These are phyloP conservation scores for Lactarius tabidus DNA, from an alignment of 768 basidiomycete species.

Conservation along the genomic window DNA sequence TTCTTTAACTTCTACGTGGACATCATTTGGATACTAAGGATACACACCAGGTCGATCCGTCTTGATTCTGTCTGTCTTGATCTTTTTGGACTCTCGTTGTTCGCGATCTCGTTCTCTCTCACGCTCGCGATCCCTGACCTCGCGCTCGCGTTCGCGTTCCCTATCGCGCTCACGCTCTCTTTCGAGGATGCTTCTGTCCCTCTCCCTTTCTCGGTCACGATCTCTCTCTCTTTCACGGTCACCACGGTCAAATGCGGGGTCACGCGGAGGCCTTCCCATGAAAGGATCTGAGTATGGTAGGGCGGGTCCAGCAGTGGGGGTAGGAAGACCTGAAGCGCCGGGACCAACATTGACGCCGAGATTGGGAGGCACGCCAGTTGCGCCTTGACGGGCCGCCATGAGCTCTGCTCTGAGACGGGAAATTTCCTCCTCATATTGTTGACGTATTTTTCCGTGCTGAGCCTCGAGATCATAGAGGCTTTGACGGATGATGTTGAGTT, in stretches of 20 bases:
- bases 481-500: conserved; percentile 85
- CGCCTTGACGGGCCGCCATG: conserved; percentile 45
- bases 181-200: conserved; percentile 33
- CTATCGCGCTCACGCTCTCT: conserved; percentile 40
- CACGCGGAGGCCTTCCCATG: conserved; percentile 25
- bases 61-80: conserved; percentile 26
- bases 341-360: conserved; percentile 25
- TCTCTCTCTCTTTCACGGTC: conserved; percentile 31
- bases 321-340: conserved; percentile 25
- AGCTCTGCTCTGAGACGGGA: conserved; percentile 65
- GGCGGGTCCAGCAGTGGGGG: conserved; percentile 30
- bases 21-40: background rate
- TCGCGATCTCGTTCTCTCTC: conserved; percentile 26
- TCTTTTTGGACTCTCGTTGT: conserved; percentile 25
- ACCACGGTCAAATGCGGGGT: conserved; percentile 33
- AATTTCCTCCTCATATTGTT: conserved; percentile 85
- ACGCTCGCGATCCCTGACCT: conserved; percentile 33
- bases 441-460: conserved; percentile 80
- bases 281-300: conserved; percentile 26
- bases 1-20: conserved; percentile 11
- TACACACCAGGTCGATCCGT: conserved; percentile 26
- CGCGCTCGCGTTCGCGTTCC: conserved; percentile 26
- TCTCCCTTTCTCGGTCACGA: conserved; percentile 35
- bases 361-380: conserved; percentile 29
- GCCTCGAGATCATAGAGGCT: conserved; percentile 89